Evolutionary conservation across 2,329 filamentous ascomycete species (phyloP), one percentile per base, ranked within the genome.

Genomic region (Nothophaeocryptopus gaeumannii): DNA sequence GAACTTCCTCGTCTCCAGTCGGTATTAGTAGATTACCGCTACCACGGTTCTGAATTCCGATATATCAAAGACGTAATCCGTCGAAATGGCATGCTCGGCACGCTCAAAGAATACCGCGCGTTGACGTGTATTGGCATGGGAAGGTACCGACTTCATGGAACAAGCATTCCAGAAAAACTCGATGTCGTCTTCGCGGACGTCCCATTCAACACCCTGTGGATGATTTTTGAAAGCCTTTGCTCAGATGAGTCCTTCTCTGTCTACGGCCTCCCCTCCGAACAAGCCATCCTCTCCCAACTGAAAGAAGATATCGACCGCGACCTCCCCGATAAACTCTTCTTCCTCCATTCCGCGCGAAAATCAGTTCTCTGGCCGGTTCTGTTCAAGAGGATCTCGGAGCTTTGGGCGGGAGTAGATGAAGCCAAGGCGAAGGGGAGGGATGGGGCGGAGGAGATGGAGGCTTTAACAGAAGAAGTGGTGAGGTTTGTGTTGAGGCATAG

Each of bases 1-100:
- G 16, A 14, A 1, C 35, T 58, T 9, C 53, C 53, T 13, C 41
- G 49, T 5, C 33, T 58, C 13, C 51, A 49, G 16, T 47, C 47
- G 1, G 55, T 54, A 3, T 36, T 53, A 0, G 35, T 58, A 15
- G 55, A 58, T 26, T 52, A 54, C 16, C 47, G 47, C n/a, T 20
- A 47, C 20, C 55, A 58, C 16, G 16, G 37, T n/a, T 43, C 47
- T n/a, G 55, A 58, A 11, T 58, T 58, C 35, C 31, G 16, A 1
- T 54, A 56, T 35, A 53, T 56, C 42, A 54, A 53, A 37, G 43
- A 53, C 12, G 49, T 53, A 5, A 51, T 56, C 10, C 45, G 45
- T 11, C 34, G 37, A 2, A 53, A 51, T n/a, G 49, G 47, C 16
- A 16, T 39, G 39, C 45, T 54, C 15, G 32, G 51, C 16, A 42